These are phyloP conservation scores for Colletotrichum sp. DNA, from an alignment of 2,329 filamentous ascomycete species.

Conservation along the genomic window DNA sequence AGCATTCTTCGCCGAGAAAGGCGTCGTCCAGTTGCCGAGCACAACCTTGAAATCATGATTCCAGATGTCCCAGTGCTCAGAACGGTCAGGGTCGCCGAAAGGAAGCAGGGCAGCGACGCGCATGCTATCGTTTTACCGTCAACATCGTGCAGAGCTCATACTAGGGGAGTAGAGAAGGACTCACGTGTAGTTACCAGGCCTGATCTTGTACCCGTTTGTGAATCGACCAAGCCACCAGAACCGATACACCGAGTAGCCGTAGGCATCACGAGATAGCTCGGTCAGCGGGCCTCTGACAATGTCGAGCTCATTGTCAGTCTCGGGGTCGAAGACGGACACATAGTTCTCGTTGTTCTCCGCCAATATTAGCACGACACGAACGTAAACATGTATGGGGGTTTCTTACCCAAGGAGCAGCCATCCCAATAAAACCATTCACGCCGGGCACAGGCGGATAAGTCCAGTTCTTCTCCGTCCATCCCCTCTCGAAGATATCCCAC, in stretches of 20 bases:
- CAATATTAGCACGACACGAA: not conserved
- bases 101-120: slow-evolving; percentile 16
- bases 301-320: slow-evolving; percentile 3
- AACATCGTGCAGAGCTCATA: not conserved
- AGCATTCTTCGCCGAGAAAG: not conserved
- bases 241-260: not conserved
- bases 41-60: not conserved
- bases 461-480: slow-evolving; percentile 44
- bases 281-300: not conserved
- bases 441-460: slow-evolving; percentile 44
- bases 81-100: slow-evolving; percentile 2
- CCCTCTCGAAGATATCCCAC: slow-evolving; percentile 38
- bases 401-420: slow-evolving; percentile 13
- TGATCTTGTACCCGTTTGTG: slow-evolving; percentile 4
- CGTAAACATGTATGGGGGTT: no score
- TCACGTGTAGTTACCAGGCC: slow-evolving; percentile 17
- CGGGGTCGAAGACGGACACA: not conserved
- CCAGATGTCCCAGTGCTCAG: slow-evolving; percentile 13
- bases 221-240: slow-evolving; percentile 15
- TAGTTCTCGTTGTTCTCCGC: not conserved
- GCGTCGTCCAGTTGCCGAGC: not conserved
- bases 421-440: slow-evolving; percentile 42
- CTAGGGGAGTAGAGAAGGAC: rapidly evolving
- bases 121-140: not conserved
- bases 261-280: not conserved